Evolutionary conservation across 169 alveolate species (phyloP).

Genomic region (Eimeria necatrix): DNA sequence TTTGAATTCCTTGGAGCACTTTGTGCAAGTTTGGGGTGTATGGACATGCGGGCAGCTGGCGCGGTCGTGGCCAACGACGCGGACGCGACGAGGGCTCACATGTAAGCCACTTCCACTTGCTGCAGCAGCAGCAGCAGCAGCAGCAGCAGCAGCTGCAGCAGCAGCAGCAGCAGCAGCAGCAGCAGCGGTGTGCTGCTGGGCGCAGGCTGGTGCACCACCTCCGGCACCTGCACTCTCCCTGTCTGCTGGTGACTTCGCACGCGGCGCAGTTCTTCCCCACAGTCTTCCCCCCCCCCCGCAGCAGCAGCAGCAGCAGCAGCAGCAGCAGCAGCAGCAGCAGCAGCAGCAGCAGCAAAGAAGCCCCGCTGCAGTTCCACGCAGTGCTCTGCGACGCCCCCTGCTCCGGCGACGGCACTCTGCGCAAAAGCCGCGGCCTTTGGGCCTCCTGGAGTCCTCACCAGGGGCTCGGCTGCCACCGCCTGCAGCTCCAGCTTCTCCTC

Average conservation of each 20-base stretch:
- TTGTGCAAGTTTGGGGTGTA: too few species aligned
- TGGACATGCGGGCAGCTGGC: slow-evolving; percentile 61
- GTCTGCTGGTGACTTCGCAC: slow-evolving; percentile 92
- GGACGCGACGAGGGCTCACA: slow-evolving; percentile 94
- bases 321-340: neutral
- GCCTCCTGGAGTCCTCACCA: slow-evolving; percentile 82
- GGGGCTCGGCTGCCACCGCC: slow-evolving; percentile 73
- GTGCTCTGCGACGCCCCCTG: slow-evolving; percentile 97
- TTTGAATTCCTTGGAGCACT: too few species aligned
- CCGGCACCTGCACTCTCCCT: slow-evolving; percentile 91
- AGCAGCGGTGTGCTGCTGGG: neutral
- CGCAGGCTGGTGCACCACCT: slow-evolving; percentile 93
- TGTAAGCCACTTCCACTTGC: slow-evolving; percentile 76
- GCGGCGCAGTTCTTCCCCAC: slow-evolving; percentile 95
- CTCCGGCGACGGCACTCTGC: slow-evolving; percentile 97
- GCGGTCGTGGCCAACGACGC: slow-evolving; percentile 96
- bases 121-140: neutral
- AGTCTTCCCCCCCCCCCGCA: neutral
- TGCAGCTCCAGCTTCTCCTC: slow-evolving; percentile 79
- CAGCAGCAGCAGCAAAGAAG: neutral
- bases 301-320: slow-evolving; percentile 13
- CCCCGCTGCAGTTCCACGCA: slow-evolving; percentile 60
- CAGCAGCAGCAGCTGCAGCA: neutral
- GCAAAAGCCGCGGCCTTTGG: slow-evolving; percentile 95
- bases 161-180: neutral